Conservation (phyloP, 805 yeast genomes). For the Kluyveromyces lactis region DNA sequence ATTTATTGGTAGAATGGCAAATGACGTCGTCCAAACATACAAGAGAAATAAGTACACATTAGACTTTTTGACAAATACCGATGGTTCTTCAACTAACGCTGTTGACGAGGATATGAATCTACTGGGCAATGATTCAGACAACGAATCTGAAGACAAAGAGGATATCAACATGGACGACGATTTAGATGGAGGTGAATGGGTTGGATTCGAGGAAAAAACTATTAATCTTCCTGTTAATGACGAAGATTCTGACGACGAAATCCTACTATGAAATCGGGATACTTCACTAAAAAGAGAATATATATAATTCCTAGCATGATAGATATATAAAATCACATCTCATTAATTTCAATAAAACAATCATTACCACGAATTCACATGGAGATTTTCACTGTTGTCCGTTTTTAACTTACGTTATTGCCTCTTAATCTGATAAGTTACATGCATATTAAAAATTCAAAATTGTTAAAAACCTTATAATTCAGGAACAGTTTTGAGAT, state of each 20-base stretch:
- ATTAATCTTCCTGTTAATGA: slow-evolving; percentile 17
- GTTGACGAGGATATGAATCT: slow-evolving; percentile 28
- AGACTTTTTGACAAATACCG: slow-evolving; percentile 39
- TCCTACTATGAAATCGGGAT: slow-evolving; percentile 1
- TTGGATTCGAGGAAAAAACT: slow-evolving; percentile 24
- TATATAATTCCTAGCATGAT: too few relatives aligned
- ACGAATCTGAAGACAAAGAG: slow-evolving; percentile 23
- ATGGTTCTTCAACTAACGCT: slow-evolving; percentile 19
- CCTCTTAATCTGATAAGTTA: too few relatives aligned
- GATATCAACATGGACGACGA: slow-evolving; percentile 26
- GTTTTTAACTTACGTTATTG: too few relatives aligned
- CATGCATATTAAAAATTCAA: too few relatives aligned
- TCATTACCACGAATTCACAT: too few relatives aligned
- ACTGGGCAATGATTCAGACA: slow-evolving; percentile 28
- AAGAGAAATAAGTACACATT: slow-evolving; percentile 47
- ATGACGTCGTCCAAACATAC: slow-evolving; percentile 54
- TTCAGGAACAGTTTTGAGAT: too few relatives aligned
- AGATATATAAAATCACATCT: too few relatives aligned
- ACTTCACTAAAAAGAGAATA: too few relatives aligned
- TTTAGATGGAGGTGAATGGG: slow-evolving; percentile 34
- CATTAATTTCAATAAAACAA: too few relatives aligned
- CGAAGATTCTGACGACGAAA: slow-evolving; percentile 17
- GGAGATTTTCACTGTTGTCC: too few relatives aligned
- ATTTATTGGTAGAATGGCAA: slow-evolving; percentile 64
- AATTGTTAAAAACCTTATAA: too few relatives aligned